These are phyloP conservation scores for Globisporangium polare DNA, from an alignment of 352 stramenopile species.

Conservation along the genomic window DNA sequence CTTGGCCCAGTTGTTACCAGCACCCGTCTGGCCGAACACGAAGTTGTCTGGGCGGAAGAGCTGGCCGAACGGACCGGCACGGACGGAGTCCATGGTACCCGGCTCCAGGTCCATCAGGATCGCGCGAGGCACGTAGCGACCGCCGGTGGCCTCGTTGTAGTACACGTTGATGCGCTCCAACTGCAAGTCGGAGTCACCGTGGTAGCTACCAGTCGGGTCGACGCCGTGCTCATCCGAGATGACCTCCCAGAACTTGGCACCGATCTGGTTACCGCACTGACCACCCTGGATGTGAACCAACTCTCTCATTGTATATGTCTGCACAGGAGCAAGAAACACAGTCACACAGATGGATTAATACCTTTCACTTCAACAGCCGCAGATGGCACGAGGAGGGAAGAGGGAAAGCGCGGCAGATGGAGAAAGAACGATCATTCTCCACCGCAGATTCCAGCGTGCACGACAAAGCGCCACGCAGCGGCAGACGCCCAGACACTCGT, in stretches of 20 bases:
- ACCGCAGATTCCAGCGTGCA: not conserved
- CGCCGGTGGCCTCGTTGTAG: conserved; percentile 98
- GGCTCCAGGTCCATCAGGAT: conserved; percentile 99
- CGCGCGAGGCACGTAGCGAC: conserved; percentile 96
- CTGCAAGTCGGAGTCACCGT: conserved; percentile 96
- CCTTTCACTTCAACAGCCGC: not conserved
- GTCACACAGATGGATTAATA: conserved; percentile 3
- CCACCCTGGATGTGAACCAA: conserved; percentile 98
- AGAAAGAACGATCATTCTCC: conserved; percentile 4
- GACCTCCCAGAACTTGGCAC: conserved; percentile 98
- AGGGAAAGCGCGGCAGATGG: conserved; percentile 1
- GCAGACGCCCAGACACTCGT: not conserved
- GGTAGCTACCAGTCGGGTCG: conserved; percentile 89
- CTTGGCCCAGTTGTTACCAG: conserved; percentile 99
- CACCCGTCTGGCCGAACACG: conserved; percentile 97
- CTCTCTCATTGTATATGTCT: conserved; percentile 87
- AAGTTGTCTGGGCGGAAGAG: conserved; percentile 99
- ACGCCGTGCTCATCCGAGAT: conserved; percentile 97
- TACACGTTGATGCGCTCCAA: conserved; percentile 99
- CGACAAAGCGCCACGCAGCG: not conserved
- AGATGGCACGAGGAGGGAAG: not conserved
- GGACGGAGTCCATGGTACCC: conserved; percentile 99
- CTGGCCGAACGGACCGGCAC: conserved; percentile 93
- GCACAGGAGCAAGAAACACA: conserved; percentile 7
- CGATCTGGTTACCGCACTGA: conserved; percentile 99